These are phyloP conservation scores for Colletotrichum camelliae DNA, from an alignment of 2,329 filamentous ascomycete genomes.

Conservation along the genomic window DNA sequence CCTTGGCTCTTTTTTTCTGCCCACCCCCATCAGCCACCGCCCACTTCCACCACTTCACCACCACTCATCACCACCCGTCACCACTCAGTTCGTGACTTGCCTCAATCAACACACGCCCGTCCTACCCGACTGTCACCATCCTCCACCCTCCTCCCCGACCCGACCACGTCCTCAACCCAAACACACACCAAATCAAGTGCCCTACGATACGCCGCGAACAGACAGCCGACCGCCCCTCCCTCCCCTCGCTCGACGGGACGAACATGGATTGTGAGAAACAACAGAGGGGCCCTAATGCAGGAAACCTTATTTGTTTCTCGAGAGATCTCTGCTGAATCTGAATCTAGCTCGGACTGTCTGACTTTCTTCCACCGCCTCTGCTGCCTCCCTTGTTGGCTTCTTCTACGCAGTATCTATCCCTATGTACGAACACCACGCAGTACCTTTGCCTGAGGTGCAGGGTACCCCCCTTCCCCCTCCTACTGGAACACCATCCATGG, in stretches of 20 bases:
- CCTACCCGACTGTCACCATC: neutral
- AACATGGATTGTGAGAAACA: constrained; percentile 21
- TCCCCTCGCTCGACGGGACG: constrained; percentile 6
- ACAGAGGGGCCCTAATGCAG: constrained; percentile 16
- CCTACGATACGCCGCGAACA: constrained; percentile 10
- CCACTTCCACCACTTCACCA: neutral
- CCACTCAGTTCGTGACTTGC: neutral
- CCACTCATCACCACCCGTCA: neutral
- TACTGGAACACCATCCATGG: neutral
- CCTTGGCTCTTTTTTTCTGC: neutral
- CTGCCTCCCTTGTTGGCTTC: neutral
- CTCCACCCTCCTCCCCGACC: neutral
- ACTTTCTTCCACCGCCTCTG: neutral
- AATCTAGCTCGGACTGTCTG: constrained; percentile 11
- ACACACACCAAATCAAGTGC: neutral
- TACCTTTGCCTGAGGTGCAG: neutral
- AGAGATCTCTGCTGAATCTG: constrained; percentile 11
- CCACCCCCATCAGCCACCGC: neutral
- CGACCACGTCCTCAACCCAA: neutral
- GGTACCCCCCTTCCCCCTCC: neutral
- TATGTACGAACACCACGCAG: no score
- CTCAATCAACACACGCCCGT: neutral
- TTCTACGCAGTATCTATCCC: neutral
- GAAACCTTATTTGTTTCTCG: constrained; percentile 23
- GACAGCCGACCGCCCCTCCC: constrained; percentile 2